Conservation (phyloP, 495 filamentous ascomycete genomes). For the Copromyces sp. region DNA sequence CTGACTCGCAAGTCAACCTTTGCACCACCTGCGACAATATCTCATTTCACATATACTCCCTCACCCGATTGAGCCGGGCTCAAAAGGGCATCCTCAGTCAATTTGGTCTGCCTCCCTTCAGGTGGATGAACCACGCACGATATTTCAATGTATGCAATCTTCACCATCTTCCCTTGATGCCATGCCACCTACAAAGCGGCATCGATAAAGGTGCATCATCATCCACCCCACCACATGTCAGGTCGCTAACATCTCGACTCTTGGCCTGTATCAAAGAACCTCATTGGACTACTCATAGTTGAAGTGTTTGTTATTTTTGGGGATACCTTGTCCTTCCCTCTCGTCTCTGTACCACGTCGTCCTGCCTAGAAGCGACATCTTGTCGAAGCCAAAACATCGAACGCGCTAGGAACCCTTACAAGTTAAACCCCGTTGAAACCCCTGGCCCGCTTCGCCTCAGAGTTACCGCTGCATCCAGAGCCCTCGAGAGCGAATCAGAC, state of each 20-base stretch:
- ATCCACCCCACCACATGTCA: neutral
- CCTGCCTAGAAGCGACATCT: conserved; percentile 4
- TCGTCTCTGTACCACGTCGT: neutral
- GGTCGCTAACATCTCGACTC: neutral
- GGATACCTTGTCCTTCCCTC: neutral
- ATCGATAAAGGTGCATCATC: neutral
- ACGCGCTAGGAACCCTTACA: neutral
- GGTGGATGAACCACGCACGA: neutral
- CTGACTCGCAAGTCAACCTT: neutral
- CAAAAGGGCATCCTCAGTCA: neutral
- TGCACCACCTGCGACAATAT: neutral
- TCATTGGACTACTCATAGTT: neutral
- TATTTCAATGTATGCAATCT: conserved; percentile 6
- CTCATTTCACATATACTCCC: neutral
- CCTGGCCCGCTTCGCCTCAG: conserved; percentile 19
- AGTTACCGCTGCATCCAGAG: conserved; percentile 24
- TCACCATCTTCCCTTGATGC: neutral
- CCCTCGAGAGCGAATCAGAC: conserved; percentile 24
- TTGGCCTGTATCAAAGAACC: neutral
- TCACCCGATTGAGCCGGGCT: neutral
- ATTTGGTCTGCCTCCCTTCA: neutral
- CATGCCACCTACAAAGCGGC: neutral
- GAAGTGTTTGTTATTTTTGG: neutral
- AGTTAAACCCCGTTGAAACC: neutral
- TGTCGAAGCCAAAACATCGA: conserved; percentile 3